A percentile compares a stretch with the other conserved stretches of the same genome.
Conservation (phyloP, 1,284 basidiomycete species). For the Cerrena zonata region DNA sequence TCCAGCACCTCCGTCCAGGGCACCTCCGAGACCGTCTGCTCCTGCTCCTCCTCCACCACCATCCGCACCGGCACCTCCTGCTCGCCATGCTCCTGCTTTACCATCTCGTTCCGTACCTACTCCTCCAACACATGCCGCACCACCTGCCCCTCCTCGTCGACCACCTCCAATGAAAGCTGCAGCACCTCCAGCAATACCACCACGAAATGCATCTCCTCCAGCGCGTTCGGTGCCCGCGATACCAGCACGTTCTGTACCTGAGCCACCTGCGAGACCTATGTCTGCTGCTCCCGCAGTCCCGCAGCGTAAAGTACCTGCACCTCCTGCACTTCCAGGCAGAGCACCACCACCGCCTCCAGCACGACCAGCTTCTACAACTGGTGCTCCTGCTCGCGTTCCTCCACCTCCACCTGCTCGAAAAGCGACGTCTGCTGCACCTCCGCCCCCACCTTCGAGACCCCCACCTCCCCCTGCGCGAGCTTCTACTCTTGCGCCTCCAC, state of each 20-base stretch:
- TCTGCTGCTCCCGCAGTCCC: slow-evolving; percentile 34
- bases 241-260: slow-evolving; percentile 19
- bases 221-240: slow-evolving; percentile 21
- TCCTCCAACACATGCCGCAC: slow-evolving; percentile 22
- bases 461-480: slow-evolving; percentile 9
- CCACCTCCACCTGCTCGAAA: slow-evolving; percentile 29
- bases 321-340: slow-evolving; percentile 24
- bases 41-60: slow-evolving; percentile 32
- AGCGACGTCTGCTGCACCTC: slow-evolving; percentile 22
- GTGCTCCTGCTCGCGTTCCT: slow-evolving; percentile 32
- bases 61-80: slow-evolving; percentile 22
- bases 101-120: slow-evolving; percentile 23
- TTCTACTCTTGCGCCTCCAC: slow-evolving; percentile 12
- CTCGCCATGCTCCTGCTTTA: slow-evolving; percentile 20
- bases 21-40: slow-evolving; percentile 28
- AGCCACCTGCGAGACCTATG: slow-evolving; percentile 22
- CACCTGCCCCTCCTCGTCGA: slow-evolving; percentile 34
- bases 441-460: slow-evolving; percentile 18
- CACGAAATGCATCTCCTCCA: slow-evolving; percentile 21
- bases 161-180: slow-evolving; percentile 26
- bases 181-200: slow-evolving; percentile 22
- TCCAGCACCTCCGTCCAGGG: slow-evolving; percentile 29
- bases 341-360: slow-evolving; percentile 29
- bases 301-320: slow-evolving; percentile 31
- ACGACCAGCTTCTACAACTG: slow-evolving; percentile 21